phyloP scores from a whole-genome alignment of 768 basidiomycete genomes.

The Leccinum barrowsii region DNA sequence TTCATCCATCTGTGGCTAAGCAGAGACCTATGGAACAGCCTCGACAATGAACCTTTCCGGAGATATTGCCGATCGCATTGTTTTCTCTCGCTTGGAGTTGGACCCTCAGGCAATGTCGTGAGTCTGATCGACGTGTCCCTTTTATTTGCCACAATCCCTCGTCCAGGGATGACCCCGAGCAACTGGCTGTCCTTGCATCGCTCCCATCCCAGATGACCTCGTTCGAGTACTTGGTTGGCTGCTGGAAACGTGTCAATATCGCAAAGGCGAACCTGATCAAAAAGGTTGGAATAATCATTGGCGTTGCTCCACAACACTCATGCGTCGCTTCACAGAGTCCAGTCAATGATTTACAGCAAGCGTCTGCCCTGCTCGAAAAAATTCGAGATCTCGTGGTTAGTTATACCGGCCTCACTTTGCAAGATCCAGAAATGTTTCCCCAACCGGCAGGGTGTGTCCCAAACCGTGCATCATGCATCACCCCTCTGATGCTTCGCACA shows the following conservation, averaged over 20 bases:
- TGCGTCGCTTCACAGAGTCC: constrained; percentile 41
- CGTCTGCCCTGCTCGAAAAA: constrained; percentile 64
- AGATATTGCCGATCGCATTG: constrained; percentile 69
- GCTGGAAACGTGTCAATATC: constrained; percentile 84
- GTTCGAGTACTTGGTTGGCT: constrained; percentile 86
- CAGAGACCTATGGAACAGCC: constrained; percentile 18
- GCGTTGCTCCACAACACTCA: constrained; percentile 34
- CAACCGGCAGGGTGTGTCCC: constrained; percentile 69
- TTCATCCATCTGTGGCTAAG: neutral
- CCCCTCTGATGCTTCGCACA: constrained; percentile 25
- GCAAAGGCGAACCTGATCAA: constrained; percentile 53
- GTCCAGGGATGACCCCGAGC: constrained; percentile 70
- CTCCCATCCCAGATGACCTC: constrained; percentile 75
- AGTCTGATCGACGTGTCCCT: constrained; percentile 28
- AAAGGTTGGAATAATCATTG: constrained; percentile 43
- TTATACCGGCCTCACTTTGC: constrained; percentile 83
- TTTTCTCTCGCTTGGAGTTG: constrained; percentile 83
- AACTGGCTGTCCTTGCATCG: constrained; percentile 67
- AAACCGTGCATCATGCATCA: neutral
- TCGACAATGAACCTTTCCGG: constrained; percentile 44
- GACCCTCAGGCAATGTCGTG: constrained; percentile 70
- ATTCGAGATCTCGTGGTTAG: constrained; percentile 80
- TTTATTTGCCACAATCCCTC: neutral
- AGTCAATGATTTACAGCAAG: constrained; percentile 54
- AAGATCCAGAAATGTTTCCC: constrained; percentile 94